Base-by-base conservation (phyloP, 2,329 filamentous ascomycete genomes). In the Phyllosticta citribraziliensis region DNA sequence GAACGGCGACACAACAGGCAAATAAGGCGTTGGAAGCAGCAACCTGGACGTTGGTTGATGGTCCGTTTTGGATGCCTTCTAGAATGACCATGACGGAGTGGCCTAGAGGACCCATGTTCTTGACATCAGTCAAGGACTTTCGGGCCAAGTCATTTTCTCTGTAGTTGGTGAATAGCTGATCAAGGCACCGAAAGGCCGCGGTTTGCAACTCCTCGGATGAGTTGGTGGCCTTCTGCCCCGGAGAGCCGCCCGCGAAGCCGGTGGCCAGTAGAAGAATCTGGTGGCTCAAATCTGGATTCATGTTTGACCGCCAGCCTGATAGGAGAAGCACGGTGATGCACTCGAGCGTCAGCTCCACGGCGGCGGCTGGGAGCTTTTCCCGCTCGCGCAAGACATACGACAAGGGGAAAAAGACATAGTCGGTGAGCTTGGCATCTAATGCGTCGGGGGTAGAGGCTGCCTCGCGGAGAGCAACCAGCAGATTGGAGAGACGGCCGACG, bases 391-490 rank as follows among this genome's bases (percentile, higher is more conserved):
- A 87, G 50, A 97, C 84, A 67, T 94, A 88, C 0, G 90, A 91
- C 0, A 99, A 78, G 0, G 94, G 94, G 64, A 97, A 96, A 78
- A 97, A 97, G 69, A 89, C 83, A 78, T 97, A 99, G 76, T 97
- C 92, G 14, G 92, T 91, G 19, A 97, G 78, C 71, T 91, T 93
- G 58, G 86, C 82, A 71, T 97, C 90, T 19, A 97, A 71, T 1
- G 70, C 67, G 64, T 73, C 68, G 40, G 75, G 72, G 8, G 67
- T 68, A 22, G 70, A 67, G 17, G 65, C 63, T 55, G 75, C 62
- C 0, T 66, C 55, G 22, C 66, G 63, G 0, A 85, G 72, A 17
- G 72, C 70, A 8, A 70, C 65, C 11, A 80, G 70, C 5, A 86
- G 68, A 1, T 70, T 67, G 56, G 79, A 74, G 22, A 86, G 73